Conservation (phyloP, 768 basidiomycete species). For the Psilocybe sp. region DNA sequence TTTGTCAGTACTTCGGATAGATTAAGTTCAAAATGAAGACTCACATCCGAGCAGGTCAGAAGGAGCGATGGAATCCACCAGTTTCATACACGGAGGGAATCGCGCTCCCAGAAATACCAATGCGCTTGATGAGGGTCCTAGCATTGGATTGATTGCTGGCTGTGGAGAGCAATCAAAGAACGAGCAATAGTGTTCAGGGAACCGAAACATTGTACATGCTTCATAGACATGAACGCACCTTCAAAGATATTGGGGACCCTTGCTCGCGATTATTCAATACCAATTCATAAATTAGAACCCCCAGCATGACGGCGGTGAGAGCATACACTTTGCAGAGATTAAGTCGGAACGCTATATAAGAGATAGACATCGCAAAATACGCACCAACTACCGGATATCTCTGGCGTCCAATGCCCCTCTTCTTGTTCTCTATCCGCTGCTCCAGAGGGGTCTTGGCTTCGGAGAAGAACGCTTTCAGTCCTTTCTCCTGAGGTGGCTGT, state of each 20-base stretch:
- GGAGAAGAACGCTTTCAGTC: conserved; percentile 40
- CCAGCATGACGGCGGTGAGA: conserved; percentile 65
- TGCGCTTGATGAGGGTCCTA: conserved; percentile 84
- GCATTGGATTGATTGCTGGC: conserved; percentile 85
- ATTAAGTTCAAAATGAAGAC: conserved; percentile 16
- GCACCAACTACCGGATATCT: conserved; percentile 73
- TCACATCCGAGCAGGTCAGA: conserved; percentile 59
- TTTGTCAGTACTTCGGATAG: neutral
- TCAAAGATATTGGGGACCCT: conserved; percentile 83
- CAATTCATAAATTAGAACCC: conserved; percentile 81
- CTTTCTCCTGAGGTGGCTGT: conserved; percentile 35
- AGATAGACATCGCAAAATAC: conserved; percentile 9
- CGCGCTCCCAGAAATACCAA: conserved; percentile 88
- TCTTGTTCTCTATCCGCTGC: conserved; percentile 87
- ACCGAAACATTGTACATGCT: too few relatives aligned
- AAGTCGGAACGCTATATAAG: conserved; percentile 8
- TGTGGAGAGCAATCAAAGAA: conserved; percentile 19
- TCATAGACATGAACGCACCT: conserved; percentile 48
- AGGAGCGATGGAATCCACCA: conserved; percentile 51
- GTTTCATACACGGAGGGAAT: conserved; percentile 91
- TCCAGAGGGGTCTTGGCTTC: conserved; percentile 59
- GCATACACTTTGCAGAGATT: conserved; percentile 47
- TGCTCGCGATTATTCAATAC: conserved; percentile 72
- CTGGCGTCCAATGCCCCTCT: conserved; percentile 81
- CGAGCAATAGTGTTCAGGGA: too few relatives aligned